These are phyloP conservation scores for Vachellia collinsii DNA, from an alignment of 306 rosid genomes.

Conservation along the genomic window DNA sequence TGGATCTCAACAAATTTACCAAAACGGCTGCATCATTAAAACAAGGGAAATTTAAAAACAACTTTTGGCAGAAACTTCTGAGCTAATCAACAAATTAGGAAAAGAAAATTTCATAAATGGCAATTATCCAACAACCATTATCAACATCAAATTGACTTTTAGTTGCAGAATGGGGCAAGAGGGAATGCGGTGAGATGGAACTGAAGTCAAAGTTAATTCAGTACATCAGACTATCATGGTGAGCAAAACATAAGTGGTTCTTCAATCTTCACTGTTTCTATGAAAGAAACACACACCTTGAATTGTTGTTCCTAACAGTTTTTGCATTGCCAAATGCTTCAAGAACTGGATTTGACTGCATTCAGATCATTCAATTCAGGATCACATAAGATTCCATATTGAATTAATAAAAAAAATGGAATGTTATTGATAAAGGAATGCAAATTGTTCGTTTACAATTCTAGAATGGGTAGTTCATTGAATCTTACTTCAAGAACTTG, in stretches of 20 bases:
- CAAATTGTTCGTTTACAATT: slow-evolving; percentile 23
- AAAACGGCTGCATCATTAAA: slow-evolving; percentile 78
- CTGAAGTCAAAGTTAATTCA: not conserved
- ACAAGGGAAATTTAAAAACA: slow-evolving; percentile 40
- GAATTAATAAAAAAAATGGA: slow-evolving; percentile 7
- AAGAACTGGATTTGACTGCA: slow-evolving; percentile 99
- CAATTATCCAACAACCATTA: slow-evolving; percentile 14
- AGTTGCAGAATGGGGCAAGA: not conserved
- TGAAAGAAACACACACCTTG: slow-evolving; percentile 69
- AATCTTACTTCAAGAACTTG: slow-evolving; percentile 97
- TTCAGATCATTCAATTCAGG: slow-evolving; percentile 41
- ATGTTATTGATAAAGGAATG: slow-evolving; percentile 17
- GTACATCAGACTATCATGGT: not conserved
- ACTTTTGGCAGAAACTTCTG: slow-evolving; percentile 12
- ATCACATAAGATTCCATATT: slow-evolving; percentile 32
- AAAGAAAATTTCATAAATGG: slow-evolving; percentile 20
- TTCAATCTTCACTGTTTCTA: slow-evolving; percentile 34
- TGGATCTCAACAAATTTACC: slow-evolving; percentile 99
- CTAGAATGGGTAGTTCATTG: slow-evolving; percentile 30
- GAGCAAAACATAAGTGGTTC: slow-evolving; percentile 1
- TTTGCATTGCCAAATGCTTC: slow-evolving; percentile 99
- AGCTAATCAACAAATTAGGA: slow-evolving; percentile 29
- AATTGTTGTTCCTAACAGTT: slow-evolving; percentile 96
- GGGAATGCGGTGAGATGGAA: not conserved
- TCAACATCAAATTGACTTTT: slow-evolving; percentile 11